These are phyloP conservation scores for Globisporangium radiosum DNA, from an alignment of 352 stramenopile species.

Conservation along the genomic window DNA sequence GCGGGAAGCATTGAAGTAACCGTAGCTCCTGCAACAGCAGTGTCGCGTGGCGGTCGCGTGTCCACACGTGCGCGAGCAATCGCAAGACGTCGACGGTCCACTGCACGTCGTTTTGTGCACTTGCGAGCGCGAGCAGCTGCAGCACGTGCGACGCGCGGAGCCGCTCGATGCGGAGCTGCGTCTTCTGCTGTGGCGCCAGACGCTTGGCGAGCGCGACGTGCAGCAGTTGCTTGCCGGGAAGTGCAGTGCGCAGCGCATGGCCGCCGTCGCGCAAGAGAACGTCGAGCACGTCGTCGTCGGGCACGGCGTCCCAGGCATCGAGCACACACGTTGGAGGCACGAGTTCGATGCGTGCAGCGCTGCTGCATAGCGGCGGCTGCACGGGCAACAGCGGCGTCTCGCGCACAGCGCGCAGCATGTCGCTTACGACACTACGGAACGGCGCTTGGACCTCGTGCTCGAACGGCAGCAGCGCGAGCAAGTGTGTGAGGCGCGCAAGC, in stretches of 20 bases:
- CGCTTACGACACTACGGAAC: conserved; percentile 48
- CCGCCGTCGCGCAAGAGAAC: conserved; percentile 6
- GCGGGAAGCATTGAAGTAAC: conserved; percentile 65
- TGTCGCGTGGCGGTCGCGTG: conserved; percentile 34
- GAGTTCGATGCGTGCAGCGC: conserved; percentile 4
- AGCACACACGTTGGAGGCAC: conserved; percentile 35
- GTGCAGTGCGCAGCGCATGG: conserved; percentile 8
- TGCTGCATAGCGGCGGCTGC: not conserved
- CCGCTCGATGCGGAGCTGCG: conserved; percentile 54
- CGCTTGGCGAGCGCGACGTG: conserved; percentile 28
- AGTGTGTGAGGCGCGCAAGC: conserved; percentile 23
- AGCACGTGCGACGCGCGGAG: conserved; percentile 59
- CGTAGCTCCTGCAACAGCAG: conserved; percentile 58
- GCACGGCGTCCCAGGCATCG: conserved; percentile 28
- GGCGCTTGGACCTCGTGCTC: conserved; percentile 69
- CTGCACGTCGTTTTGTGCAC: conserved; percentile 26
- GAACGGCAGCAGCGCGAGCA: conserved; percentile 51
- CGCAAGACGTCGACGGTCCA: conserved; percentile 37
- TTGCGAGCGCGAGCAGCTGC: conserved; percentile 33
- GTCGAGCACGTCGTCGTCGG: conserved; percentile 12
- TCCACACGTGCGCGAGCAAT: conserved; percentile 51
- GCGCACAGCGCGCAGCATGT: conserved; percentile 56
- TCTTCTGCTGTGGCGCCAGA: conserved; percentile 43
- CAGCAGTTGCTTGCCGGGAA: conserved; percentile 53
- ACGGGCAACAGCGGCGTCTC: conserved; percentile 39